These are phyloP conservation scores for Polytrichum commune DNA, from an alignment of 225 moss, liverwort and hornwort genomes.

Conservation along the genomic window DNA sequence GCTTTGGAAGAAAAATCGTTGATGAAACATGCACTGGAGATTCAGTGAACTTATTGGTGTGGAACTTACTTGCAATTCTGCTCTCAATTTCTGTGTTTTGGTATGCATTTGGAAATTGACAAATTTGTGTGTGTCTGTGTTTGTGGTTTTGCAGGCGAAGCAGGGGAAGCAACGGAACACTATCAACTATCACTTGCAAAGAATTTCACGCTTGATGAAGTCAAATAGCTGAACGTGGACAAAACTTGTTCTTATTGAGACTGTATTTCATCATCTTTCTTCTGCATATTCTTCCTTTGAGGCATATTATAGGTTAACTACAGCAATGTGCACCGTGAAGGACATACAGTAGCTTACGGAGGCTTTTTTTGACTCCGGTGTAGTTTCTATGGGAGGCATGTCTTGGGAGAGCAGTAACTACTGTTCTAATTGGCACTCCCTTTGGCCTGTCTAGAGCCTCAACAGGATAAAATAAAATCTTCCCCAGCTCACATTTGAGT, in stretches of 20 bases:
- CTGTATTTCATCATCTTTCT: neutral
- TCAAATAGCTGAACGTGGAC: neutral
- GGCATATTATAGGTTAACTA: too few relatives aligned
- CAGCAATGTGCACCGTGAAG: too few relatives aligned
- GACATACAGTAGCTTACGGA: too few relatives aligned
- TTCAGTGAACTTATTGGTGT: neutral
- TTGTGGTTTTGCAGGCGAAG: slow-evolving; percentile 54
- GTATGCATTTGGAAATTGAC: neutral
- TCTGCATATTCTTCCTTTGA: neutral
- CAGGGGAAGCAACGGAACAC: slow-evolving; percentile 80
- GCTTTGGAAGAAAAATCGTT: too few relatives aligned
- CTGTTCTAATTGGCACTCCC: too few relatives aligned
- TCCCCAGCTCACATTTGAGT: too few relatives aligned
- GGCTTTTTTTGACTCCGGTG: too few relatives aligned
- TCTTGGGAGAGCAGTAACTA: too few relatives aligned
- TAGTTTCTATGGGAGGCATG: too few relatives aligned
- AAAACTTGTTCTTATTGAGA: neutral
- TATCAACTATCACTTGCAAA: slow-evolving; percentile 92
- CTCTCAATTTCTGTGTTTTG: neutral
- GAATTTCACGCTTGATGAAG: slow-evolving; percentile 95
- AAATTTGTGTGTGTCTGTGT: neutral
- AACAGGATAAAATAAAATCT: too few relatives aligned
- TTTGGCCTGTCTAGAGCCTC: too few relatives aligned
- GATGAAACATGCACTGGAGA: neutral
- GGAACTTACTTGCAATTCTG: neutral